Conservation (phyloP, 2,329 filamentous ascomycete genomes). For the Byssochlamys sp. region DNA sequence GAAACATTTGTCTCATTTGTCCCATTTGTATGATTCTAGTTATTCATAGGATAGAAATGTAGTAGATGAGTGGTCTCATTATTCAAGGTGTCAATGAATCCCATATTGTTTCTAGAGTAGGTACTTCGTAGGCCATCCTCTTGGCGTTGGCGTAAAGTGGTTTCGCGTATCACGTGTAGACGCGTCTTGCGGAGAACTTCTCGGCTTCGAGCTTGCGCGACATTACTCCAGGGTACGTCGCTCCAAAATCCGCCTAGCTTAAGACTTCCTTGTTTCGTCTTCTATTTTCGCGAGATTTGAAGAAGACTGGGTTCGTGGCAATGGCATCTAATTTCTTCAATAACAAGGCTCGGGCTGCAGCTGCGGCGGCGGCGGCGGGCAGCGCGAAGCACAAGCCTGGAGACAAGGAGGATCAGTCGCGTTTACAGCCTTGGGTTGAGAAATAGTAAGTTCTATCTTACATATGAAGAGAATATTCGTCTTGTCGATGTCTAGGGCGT, state of each 20-base stretch:
- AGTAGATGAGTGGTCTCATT: not conserved
- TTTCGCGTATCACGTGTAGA: constrained; percentile 25
- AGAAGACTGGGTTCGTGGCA: not conserved
- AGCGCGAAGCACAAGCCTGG: constrained; percentile 57
- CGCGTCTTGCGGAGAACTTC: constrained; percentile 14
- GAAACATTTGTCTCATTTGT: not conserved
- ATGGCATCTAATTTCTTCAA: constrained; percentile 86
- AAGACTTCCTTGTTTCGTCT: not conserved
- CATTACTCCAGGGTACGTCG: constrained; percentile 1
- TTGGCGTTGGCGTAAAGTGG: constrained; percentile 1
- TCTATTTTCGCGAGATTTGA: not conserved
- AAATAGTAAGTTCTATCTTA: constrained; percentile 67
- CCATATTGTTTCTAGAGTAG: not conserved
- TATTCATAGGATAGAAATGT: not conserved
- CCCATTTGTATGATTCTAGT: no score
- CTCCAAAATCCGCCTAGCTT: not conserved
- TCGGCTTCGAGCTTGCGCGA: constrained; percentile 3
- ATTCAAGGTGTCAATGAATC: not conserved
- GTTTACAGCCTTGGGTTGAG: constrained; percentile 90
- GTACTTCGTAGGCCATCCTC: no score
- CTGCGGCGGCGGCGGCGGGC: constrained; percentile 61
- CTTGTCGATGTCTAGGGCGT: not conserved
- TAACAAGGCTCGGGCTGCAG: constrained; percentile 71
- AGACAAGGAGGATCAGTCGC: constrained; percentile 52
- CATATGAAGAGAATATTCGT: not conserved